Evolutionary conservation across 306 rosid species (phyloP).

Genomic region (Benincasa hispida): DNA sequence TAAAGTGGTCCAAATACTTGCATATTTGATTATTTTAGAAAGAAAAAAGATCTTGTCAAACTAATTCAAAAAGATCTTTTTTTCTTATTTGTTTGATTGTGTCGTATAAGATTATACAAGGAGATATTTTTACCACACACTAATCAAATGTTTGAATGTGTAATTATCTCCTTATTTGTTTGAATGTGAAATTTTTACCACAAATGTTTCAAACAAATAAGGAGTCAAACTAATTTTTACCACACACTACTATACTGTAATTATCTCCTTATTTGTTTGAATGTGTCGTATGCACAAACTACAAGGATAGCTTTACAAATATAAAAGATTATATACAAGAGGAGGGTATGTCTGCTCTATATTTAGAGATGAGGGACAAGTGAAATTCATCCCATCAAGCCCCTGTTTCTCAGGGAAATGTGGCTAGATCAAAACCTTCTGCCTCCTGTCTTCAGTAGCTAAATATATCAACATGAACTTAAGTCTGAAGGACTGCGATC

Average conservation of each 20-base stretch:
- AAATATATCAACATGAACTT: slow-evolving; percentile 11
- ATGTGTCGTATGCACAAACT: background rate
- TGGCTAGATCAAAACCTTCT: background rate
- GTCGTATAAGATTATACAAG: no score
- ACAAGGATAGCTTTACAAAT: background rate
- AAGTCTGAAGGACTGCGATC: slow-evolving; percentile 33
- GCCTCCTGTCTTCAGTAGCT: slow-evolving; percentile 1
- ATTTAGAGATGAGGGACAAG: background rate
- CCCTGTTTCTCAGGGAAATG: background rate
- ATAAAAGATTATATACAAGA: background rate
- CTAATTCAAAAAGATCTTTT: background rate
- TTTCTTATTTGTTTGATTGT: no score
- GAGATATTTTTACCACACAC: no score
- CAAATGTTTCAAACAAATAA: no score
- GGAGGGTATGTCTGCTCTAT: background rate
- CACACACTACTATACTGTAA: background rate
- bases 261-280: background rate
- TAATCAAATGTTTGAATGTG: no score
- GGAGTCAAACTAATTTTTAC: no score
- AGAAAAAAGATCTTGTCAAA: background rate
- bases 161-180: no score
- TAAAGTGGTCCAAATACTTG: background rate
- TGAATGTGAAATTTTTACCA: no score
- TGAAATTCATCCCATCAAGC: background rate
- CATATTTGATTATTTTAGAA: no score